phyloP scores from a whole-genome alignment of 2,329 filamentous ascomycete species.

The Colletotrichum abscissum region DNA sequence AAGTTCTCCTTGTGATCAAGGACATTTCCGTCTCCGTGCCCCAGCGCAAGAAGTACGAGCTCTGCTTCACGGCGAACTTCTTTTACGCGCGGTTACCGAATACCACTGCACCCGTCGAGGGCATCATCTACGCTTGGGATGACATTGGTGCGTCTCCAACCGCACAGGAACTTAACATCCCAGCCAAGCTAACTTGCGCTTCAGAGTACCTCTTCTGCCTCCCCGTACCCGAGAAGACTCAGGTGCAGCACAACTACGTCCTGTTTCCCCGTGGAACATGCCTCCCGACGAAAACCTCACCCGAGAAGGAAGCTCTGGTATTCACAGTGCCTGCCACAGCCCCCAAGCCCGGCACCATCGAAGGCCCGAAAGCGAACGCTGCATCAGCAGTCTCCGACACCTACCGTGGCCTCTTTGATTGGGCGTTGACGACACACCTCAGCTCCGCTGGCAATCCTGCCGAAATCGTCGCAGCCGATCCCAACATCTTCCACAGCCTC shows the following conservation, averaged over 20 bases:
- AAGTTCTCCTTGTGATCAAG: conserved; percentile 69
- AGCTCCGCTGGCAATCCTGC: conserved; percentile 59
- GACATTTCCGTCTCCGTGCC: conserved; percentile 76
- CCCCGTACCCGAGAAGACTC: conserved; percentile 73
- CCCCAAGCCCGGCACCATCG: conserved; percentile 69
- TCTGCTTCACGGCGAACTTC: conserved; percentile 70
- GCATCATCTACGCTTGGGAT: conserved; percentile 69
- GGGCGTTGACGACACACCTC: conserved; percentile 66
- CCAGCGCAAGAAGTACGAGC: conserved; percentile 74
- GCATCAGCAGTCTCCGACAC: conserved; percentile 68
- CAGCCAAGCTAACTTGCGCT: background rate
- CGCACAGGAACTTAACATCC: background rate
- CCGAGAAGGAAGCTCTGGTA: conserved; percentile 67
- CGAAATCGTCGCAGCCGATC: conserved; percentile 63
- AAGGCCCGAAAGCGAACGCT: conserved; percentile 59
- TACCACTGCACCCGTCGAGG: conserved; percentile 62
- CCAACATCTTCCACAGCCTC: conserved; percentile 67
- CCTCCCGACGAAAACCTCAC: conserved; percentile 59
- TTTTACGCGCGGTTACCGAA: conserved; percentile 67
- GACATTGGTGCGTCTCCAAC: conserved; percentile 63
- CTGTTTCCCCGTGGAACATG: conserved; percentile 68
- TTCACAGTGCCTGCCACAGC: conserved; percentile 71
- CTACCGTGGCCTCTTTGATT: conserved; percentile 69
- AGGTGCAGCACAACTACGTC: conserved; percentile 74
- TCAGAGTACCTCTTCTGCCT: conserved; percentile 72